These are phyloP conservation scores for Xylariaceae sp. DNA, from an alignment of 2,329 filamentous ascomycete genomes.

Conservation along the genomic window DNA sequence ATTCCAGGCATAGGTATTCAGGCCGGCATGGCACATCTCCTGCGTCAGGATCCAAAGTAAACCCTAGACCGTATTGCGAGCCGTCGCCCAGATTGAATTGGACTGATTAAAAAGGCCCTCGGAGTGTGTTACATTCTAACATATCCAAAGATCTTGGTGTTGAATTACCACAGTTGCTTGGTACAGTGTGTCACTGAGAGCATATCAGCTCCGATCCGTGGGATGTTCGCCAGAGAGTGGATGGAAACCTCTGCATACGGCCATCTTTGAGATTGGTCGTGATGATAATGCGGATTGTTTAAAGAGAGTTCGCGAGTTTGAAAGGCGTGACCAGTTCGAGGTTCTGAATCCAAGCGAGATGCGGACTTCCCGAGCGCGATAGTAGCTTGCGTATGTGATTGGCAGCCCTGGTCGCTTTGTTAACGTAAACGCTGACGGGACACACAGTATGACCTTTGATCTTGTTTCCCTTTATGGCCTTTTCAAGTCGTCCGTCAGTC, in stretches of 20 bases:
- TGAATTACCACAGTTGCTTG: too few species aligned
- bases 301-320: conserved; percentile 7
- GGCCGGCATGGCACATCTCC: too few species aligned
- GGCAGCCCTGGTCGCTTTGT: conserved; percentile 16
- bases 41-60: too few species aligned
- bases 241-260: conserved; percentile 9
- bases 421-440: conserved; percentile 14
- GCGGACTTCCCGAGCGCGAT: neutral
- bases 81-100: too few species aligned
- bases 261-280: conserved; percentile 1
- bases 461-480: conserved; percentile 10
- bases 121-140: too few species aligned
- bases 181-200: too few species aligned
- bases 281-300: conserved; percentile 7
- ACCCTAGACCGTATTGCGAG: too few species aligned
- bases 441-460: conserved; percentile 12
- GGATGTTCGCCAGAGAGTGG: conserved; percentile 4
- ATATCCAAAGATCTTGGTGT: too few species aligned
- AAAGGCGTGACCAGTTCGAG: conserved; percentile 10
- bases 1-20: too few species aligned
- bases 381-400: conserved; percentile 6
- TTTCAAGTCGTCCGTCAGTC: conserved; percentile 5
- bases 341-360: neutral
- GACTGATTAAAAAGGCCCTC: too few species aligned
- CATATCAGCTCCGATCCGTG: too few species aligned